Conservation (phyloP, 2,329 filamentous ascomycete species). For the Colletotrichum higginsianum region DNA sequence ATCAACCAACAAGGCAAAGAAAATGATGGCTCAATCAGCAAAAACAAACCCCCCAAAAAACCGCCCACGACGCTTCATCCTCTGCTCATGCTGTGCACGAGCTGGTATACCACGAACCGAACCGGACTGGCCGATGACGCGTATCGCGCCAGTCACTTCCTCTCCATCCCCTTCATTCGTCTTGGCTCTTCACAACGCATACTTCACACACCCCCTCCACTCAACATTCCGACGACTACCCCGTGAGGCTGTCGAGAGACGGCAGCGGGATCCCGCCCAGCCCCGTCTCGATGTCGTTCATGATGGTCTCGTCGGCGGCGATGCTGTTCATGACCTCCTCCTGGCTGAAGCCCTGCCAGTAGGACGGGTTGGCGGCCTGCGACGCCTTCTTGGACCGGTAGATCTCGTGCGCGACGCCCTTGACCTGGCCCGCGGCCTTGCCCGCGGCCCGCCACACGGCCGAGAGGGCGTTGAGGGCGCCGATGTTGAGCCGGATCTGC, state of each 20-base stretch:
- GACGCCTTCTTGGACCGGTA: conserved; percentile 72
- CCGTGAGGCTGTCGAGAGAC: conserved; percentile 8
- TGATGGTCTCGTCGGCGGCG: conserved; percentile 71
- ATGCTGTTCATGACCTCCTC: conserved; percentile 70
- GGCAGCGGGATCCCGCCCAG: conserved; percentile 25
- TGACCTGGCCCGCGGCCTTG: conserved; percentile 80
- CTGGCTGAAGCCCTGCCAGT: conserved; percentile 69
- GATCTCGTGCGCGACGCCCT: conserved; percentile 84
- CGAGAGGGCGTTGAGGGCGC: conserved; percentile 78
- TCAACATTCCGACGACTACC: neutral
- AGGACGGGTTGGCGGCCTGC: conserved; percentile 64
- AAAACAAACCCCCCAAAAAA: neutral
- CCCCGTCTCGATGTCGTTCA: conserved; percentile 67
- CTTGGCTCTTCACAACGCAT: neutral
- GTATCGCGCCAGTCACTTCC: neutral
- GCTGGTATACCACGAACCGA: conserved; percentile 25
- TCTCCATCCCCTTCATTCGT: neutral
- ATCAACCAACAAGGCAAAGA: neutral
- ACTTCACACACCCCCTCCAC: neutral
- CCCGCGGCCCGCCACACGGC: conserved; percentile 81
- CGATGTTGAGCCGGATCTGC: conserved; percentile 84
- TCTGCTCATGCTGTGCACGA: conserved; percentile 3
- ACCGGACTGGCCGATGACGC: too few relatives aligned
- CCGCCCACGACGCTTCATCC: conserved; percentile 1
- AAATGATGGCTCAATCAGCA: too few relatives aligned